Evolutionary conservation across 495 filamentous ascomycete species (phyloP), one percentile per base, ranked within the genome.

Genomic region (Daldinia decipiens): DNA sequence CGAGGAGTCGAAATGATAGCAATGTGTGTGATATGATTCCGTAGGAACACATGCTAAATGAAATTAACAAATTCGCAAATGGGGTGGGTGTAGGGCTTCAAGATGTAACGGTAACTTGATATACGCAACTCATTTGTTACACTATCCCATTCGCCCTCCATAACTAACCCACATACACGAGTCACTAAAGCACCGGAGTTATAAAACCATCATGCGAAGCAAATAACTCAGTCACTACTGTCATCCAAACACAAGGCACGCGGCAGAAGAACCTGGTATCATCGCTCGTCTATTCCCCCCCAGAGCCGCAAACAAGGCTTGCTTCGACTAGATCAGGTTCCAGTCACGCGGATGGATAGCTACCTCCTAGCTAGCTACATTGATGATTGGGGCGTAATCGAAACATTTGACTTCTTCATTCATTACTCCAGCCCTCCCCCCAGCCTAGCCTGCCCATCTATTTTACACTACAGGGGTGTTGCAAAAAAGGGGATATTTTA

Each of bases 401-500:
- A 66, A 40, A 65, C 55, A 66, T 29, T 24, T 53, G 50, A 53
- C 50, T 53, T 27, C 50, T 53, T 27, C 50, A 21, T 53, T 53
- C 50, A 53, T 67, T 74, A 72, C 72, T 71, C 73, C 72, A 67
- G 59, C 68, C 64, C 61, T 31, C 53, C 61, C 52, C 53, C 53
- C 29, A 17, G 31, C 53, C 31, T 31, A 17, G 53, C 31, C 70
- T 69, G 74, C 62, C 67, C 60, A 65, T 75, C 69, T 69, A 34
- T 67, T 67, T 76, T 68, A 77, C 72, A 65, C 68, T 74, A 76
- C 70, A 74, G 50, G 57, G 61, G 55, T 63, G 54, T 38, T 43
- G 47, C 51, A 47, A 58, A 58, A 47, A 47, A 47, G 43, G 43
- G 43, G 43, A 47, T 47, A 47, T 47, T 47, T 24, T 24, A 24